phyloP scores from a whole-genome alignment of 1,284 basidiomycete species.

The Fistulinella staudtii region DNA sequence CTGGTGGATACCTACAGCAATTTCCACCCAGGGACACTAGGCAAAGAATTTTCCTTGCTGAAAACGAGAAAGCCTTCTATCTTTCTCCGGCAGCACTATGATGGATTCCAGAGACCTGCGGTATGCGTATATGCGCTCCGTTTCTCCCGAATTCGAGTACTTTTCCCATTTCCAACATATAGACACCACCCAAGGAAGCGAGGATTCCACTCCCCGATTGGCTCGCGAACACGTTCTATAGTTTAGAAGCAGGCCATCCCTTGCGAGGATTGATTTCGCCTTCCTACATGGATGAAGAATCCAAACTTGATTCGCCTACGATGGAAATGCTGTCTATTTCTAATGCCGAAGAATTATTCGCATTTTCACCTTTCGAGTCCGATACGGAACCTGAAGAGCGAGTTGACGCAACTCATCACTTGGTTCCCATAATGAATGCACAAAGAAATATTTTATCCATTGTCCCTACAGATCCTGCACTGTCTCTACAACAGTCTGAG shows the following conservation, averaged over 20 bases:
- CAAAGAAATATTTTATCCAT: constrained; percentile 2
- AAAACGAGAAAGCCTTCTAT: constrained; percentile 35
- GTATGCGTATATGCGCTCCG: constrained; percentile 35
- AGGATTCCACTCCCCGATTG: constrained; percentile 40
- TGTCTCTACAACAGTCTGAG: neutral
- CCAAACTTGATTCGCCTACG: neutral
- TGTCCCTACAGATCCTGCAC: neutral
- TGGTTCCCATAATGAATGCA: neutral
- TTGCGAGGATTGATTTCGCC: constrained; percentile 39
- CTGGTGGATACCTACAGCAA: constrained; percentile 41
- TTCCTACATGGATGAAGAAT: constrained; percentile 9
- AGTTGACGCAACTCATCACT: constrained; percentile 2
- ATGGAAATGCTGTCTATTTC: constrained; percentile 4
- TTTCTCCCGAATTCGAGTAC: constrained; percentile 9
- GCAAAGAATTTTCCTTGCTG: constrained; percentile 41
- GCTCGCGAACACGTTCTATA: constrained; percentile 43
- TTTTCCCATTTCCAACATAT: constrained; percentile 14
- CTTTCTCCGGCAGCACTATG: constrained; percentile 8
- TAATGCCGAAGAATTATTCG: constrained; percentile 24
- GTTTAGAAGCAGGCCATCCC: constrained; percentile 41
- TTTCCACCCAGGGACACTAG: constrained; percentile 32
- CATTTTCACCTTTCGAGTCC: constrained; percentile 28
- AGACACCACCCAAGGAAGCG: constrained; percentile 16
- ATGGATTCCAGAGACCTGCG: constrained; percentile 12
- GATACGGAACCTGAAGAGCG: constrained; percentile 14